Evolutionary conservation across 768 basidiomycete species (phyloP), one percentile per base, ranked within the genome.

Genomic region (Pisolithus marmoratus): DNA sequence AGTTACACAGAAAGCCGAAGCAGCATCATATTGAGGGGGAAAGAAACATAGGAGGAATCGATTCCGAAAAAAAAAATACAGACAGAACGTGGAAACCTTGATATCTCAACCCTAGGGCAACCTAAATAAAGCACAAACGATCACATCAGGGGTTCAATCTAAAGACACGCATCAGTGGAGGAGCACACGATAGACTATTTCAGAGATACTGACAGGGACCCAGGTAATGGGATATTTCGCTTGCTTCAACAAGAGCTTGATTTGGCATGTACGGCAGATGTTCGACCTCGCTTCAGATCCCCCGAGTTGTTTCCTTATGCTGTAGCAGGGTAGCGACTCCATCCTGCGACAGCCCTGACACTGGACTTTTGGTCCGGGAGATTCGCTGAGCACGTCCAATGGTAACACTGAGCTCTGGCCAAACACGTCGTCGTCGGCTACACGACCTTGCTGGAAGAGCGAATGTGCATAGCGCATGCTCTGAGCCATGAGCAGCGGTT

Each of bases 401-500:
- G 59, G 66, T 14, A 66, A 55, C 5, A 67, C 37, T 11, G 58
- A 37, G 14, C 26, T 58, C 0, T 63, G 60, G 0, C 58, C 50
- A 52, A 66, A 67, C 17, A 60, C 40, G 51, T 63, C n/a, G 46
- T 65, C 53, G 0, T 62, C 65, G 7, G 54, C 7, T 19, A 63
- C 54, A 29, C 65, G 63, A 14, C 65, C 65, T 38, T 66, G 65
- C 17, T 68, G 4, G 27, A 58, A 66, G 31, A 57, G 58, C 29
- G 65, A 63, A 49, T 62, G 44, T 0, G 63, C 65, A 17, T 66
- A 66, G 5, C 65, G 65, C 58, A 62, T 63, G 52, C 65, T 67
- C 23, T 66, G 55, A 3, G 60, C 58, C 14, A 59, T 53, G 24
- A 66, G 49, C 1, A 9, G 12, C 12, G 12, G 52, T 12, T 60